Evolutionary conservation across 768 basidiomycete species (phyloP).

Genomic region (Gloeostereum incarnatum): DNA sequence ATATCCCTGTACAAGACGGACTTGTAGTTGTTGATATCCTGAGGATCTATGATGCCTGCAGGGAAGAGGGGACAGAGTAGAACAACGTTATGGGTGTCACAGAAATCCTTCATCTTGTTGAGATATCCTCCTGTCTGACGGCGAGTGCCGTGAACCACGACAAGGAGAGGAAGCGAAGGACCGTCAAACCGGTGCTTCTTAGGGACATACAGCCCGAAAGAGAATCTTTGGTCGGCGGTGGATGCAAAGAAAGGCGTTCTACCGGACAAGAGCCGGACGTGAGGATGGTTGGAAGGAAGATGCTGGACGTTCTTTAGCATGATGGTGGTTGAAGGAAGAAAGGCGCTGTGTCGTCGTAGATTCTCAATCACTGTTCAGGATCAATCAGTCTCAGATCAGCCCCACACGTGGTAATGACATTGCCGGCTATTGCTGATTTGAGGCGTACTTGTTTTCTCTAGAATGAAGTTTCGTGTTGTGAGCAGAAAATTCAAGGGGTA

Average conservation of each 20-base stretch:
- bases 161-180: conserved; percentile 9
- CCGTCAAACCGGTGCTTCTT: conserved; percentile 1
- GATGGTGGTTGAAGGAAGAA: too few species aligned
- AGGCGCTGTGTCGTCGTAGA: too few species aligned
- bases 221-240: conserved; percentile 12
- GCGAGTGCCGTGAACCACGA: conserved; percentile 13
- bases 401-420: too few species aligned
- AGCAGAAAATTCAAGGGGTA: too few species aligned
- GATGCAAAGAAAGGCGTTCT: conserved; percentile 11
- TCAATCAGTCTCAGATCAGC: too few species aligned
- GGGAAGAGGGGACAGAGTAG: conserved; percentile 14
- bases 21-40: conserved; percentile 14
- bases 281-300: neutral
- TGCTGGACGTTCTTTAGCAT: neutral
- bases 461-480: too few species aligned
- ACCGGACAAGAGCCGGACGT: conserved; percentile 4
- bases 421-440: too few species aligned
- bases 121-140: conserved; percentile 9
- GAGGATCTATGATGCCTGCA: conserved; percentile 12
- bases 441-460: too few species aligned
- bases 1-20: conserved; percentile 9
- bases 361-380: too few species aligned
- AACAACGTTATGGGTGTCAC: conserved; percentile 8
- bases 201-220: conserved; percentile 11
- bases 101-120: conserved; percentile 7